These are phyloP conservation scores for Phylloboletellus chloephorus DNA, from an alignment of 1,284 basidiomycete species.

Conservation along the genomic window DNA sequence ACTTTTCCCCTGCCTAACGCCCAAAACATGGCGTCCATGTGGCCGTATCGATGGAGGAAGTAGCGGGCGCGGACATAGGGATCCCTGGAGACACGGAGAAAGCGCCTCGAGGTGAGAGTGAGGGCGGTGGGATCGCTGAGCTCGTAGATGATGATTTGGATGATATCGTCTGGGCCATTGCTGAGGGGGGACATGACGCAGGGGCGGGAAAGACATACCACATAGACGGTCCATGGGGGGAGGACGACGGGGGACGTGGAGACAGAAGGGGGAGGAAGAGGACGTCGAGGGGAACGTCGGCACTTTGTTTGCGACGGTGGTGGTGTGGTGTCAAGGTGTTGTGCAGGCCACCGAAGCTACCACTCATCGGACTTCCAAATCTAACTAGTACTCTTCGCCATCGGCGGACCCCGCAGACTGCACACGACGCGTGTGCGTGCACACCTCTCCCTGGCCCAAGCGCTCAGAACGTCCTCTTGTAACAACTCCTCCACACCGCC, in stretches of 20 bases:
- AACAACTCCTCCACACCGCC: conserved; percentile 75
- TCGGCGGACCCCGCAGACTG: conserved; percentile 31
- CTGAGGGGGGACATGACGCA: conserved; percentile 20
- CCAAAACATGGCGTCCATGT: conserved; percentile 62
- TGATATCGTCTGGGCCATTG: conserved; percentile 54
- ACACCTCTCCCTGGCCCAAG: too few species aligned
- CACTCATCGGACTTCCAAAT: conserved; percentile 41
- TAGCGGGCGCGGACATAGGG: conserved; percentile 70
- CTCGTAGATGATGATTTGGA: conserved; percentile 68
- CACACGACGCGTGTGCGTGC: too few species aligned
- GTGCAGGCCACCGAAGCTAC: conserved; percentile 27
- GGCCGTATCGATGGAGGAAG: conserved; percentile 66
- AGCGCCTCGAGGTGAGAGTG: conserved; percentile 51
- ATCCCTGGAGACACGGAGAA: conserved; percentile 59
- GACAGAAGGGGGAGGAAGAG: neutral
- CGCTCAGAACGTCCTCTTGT: conserved; percentile 50
- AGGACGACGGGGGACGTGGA: conserved; percentile 2
- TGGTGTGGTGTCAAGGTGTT: conserved; percentile 33
- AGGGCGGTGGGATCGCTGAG: conserved; percentile 58
- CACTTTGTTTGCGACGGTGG: conserved; percentile 33
- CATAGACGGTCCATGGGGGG: conserved; percentile 55
- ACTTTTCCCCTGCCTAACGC: conserved; percentile 64
- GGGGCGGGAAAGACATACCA: conserved; percentile 40
- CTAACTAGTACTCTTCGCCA: conserved; percentile 24
- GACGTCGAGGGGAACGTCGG: conserved; percentile 5